These are phyloP conservation scores for Dryas alaskensis DNA, from an alignment of 306 rosid genomes.

Conservation along the genomic window DNA sequence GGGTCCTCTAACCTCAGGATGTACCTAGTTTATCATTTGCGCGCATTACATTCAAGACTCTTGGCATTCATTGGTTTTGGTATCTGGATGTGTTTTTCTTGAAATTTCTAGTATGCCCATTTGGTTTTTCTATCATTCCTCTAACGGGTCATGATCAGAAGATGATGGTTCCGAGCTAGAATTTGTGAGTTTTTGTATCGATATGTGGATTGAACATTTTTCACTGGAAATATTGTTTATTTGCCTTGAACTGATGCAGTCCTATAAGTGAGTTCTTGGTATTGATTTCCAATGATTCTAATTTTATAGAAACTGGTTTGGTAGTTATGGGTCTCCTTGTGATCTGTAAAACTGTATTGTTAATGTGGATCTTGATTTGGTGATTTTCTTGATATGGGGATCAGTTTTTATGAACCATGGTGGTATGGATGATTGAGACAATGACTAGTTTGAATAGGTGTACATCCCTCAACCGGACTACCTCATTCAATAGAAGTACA, in stretches of 20 bases:
- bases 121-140: background rate
- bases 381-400: conserved; percentile 8
- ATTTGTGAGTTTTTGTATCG: conserved; percentile 13
- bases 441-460: conserved; percentile 48
- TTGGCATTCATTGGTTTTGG: background rate
- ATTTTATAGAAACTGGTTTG: conserved; percentile 15
- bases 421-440: conserved; percentile 36
- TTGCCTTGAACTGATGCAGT: conserved; percentile 10
- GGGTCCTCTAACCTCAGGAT: conserved; percentile 1
- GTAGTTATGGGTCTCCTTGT: conserved; percentile 24
- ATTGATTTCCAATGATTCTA: background rate
- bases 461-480: conserved; percentile 27
- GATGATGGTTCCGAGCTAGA: conserved; percentile 5
- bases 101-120: no score
- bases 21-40: background rate
- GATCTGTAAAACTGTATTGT: background rate
- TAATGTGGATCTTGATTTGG: conserved; percentile 15
- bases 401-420: conserved; percentile 10
- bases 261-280: background rate
- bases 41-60: background rate
- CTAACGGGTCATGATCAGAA: background rate
- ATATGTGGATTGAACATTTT: background rate
- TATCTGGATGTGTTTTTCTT: no score
- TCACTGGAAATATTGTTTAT: background rate
- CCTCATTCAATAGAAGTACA: conserved; percentile 35